A percentile compares a stretch with the other conserved stretches of the same genome.
These are phyloP conservation scores for Eremochloa ophiuroides DNA, from an alignment of 176 grass and related monocot species.

Conservation along the genomic window DNA sequence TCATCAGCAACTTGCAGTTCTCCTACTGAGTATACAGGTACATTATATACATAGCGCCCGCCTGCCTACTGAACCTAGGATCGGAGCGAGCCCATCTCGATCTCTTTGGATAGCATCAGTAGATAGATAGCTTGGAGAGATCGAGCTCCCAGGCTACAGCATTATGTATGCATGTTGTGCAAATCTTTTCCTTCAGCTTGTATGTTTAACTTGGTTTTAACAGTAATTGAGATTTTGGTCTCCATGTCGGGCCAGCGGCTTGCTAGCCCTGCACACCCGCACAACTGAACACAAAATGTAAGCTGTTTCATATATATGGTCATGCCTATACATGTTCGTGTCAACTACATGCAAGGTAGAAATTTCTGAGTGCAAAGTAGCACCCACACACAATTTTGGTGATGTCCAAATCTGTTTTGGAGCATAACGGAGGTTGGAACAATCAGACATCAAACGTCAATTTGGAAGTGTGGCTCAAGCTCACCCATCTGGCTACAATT, in stretches of 20 bases:
- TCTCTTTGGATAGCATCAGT: background rate
- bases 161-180: background rate
- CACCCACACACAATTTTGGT: no score
- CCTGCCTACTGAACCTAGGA: background rate
- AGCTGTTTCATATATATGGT: background rate
- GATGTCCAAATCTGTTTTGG: no score
- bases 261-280: background rate
- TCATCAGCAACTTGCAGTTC: slow-evolving; percentile 40
- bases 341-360: no score
- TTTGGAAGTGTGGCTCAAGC: no score
- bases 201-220: background rate
- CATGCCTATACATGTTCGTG: no score
- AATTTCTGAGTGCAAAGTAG: no score
- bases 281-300: background rate
- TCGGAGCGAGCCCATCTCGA: background rate
- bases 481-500: no score
- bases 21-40: background rate
- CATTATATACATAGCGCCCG: background rate
- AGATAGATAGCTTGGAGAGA: background rate
- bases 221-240: background rate
- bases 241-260: background rate
- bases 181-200: background rate
- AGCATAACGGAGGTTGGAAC: no score
- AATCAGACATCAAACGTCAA: no score
- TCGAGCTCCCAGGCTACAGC: background rate